Percentiles rank a stretch among this genome's conserved stretches.
Conservation (phyloP, 2,329 filamentous ascomycete genomes). For the Aspergillus oerlinghausenensis region DNA sequence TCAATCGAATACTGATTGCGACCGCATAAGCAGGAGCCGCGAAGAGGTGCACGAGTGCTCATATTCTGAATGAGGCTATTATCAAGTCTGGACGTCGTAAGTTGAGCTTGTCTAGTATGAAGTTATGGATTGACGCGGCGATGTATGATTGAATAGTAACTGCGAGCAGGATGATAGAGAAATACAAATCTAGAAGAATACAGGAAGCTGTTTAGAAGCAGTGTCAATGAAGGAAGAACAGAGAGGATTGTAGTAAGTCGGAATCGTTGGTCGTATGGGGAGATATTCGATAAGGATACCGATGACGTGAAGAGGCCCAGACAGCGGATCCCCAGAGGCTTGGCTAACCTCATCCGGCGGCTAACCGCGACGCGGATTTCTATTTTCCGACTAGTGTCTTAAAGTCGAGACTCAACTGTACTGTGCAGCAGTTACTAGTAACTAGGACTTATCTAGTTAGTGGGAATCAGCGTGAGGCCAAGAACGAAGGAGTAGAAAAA, state of each 20-base stretch:
- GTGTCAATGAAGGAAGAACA: background rate
- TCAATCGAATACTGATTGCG: constrained; percentile 76
- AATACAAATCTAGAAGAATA: background rate
- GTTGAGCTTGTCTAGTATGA: background rate
- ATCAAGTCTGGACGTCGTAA: background rate
- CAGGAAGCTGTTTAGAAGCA: background rate
- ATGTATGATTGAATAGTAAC: background rate
- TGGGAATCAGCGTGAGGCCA: background rate
- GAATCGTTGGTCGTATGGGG: background rate
- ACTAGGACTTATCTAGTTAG: background rate
- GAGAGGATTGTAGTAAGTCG: background rate
- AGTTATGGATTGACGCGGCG: background rate
- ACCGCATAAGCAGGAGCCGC: constrained; percentile 78
- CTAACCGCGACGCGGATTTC: background rate
- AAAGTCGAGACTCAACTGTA: too few relatives aligned
- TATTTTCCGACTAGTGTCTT: background rate
- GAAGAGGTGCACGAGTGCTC: constrained; percentile 49
- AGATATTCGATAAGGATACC: background rate
- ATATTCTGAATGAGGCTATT: constrained; percentile 5
- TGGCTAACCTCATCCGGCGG: constrained; percentile 5
- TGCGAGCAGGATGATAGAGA: background rate
- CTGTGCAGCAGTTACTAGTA: background rate
- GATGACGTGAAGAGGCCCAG: constrained; percentile 12
- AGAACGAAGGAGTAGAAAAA: background rate
- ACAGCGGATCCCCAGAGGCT: constrained; percentile 2